phyloP scores from a whole-genome alignment of 2,329 filamentous ascomycete genomes.

The Cercospora sp. region DNA sequence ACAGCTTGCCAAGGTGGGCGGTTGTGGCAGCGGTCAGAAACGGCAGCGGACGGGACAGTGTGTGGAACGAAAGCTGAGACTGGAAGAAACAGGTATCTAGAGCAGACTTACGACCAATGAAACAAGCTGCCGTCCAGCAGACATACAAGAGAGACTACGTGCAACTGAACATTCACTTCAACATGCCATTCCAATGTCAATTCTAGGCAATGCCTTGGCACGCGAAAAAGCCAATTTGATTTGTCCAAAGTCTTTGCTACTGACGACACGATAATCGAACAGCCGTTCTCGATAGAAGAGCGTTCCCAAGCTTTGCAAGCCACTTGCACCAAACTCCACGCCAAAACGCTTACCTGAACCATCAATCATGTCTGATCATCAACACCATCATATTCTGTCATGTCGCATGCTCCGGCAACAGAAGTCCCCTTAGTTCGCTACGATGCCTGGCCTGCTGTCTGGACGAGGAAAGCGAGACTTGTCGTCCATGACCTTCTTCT shows the following conservation, averaged over 20 bases:
- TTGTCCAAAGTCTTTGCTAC: background rate
- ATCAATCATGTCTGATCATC: conserved; percentile 1
- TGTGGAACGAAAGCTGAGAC: background rate
- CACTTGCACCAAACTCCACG: background rate
- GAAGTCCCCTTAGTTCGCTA: background rate
- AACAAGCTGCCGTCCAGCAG: background rate
- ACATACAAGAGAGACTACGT: background rate
- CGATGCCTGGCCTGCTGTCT: background rate
- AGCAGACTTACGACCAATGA: background rate
- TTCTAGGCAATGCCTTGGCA: background rate
- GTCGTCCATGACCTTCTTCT: conserved; percentile 83
- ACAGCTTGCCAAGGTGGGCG: background rate
- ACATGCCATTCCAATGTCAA: background rate
- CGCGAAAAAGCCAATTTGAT: background rate
- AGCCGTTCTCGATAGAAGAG: background rate
- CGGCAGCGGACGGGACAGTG: background rate
- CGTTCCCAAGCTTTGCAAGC: background rate
- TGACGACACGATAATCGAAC: background rate
- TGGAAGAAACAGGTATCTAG: background rate
- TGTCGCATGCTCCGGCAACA: background rate
- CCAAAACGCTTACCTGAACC: conserved; percentile 12
- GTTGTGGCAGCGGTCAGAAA: background rate
- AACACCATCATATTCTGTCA: background rate
- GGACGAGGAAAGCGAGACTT: conserved; percentile 58
- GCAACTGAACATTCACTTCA: background rate